Conservation (phyloP, 176 grass and related monocot species). For the Microstegium vimineum region DNA sequence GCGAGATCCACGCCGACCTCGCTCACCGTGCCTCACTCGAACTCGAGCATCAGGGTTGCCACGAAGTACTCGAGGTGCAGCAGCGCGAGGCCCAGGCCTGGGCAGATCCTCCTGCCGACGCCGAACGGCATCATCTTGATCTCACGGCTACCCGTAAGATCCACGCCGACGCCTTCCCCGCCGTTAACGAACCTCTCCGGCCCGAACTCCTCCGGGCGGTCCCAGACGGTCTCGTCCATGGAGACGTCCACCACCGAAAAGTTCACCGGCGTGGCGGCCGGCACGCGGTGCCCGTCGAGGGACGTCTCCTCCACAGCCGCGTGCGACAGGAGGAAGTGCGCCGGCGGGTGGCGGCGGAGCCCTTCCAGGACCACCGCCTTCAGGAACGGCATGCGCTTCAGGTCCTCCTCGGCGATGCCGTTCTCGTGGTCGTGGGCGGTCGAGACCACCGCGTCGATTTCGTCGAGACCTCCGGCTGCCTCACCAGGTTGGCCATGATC, state of each 20-base stretch:
- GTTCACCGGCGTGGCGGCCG: constrained; percentile 16
- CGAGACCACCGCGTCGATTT: neutral
- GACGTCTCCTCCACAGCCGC: constrained; percentile 1
- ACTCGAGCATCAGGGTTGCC: constrained; percentile 41
- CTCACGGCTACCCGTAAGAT: constrained; percentile 29
- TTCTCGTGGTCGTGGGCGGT: neutral
- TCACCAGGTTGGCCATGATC: constrained; percentile 36
- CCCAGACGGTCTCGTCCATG: constrained; percentile 19
- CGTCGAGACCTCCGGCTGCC: neutral
- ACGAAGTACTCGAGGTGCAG: constrained; percentile 44
- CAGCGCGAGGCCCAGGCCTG: constrained; percentile 23
- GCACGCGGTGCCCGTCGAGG: constrained; percentile 18
- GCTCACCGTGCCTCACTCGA: constrained; percentile 28
- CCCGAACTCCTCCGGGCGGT: constrained; percentile 13
- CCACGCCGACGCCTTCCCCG: constrained; percentile 27
- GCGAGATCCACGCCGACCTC: constrained; percentile 24
- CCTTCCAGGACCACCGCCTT: constrained; percentile 32
- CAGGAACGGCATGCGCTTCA: constrained; percentile 6
- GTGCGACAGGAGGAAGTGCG: constrained; percentile 43
- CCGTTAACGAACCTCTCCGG: constrained; percentile 23
- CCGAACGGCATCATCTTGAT: constrained; percentile 49
- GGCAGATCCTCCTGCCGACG: constrained; percentile 37
- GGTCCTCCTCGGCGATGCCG: neutral
- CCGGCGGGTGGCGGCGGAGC: constrained; percentile 35
- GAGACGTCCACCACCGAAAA: constrained; percentile 31